Percentiles rank a stretch among this genome's conserved stretches.
phyloP scores from a whole-genome alignment of 257 asterid genomes.

The Gentiana dahurica region DNA sequence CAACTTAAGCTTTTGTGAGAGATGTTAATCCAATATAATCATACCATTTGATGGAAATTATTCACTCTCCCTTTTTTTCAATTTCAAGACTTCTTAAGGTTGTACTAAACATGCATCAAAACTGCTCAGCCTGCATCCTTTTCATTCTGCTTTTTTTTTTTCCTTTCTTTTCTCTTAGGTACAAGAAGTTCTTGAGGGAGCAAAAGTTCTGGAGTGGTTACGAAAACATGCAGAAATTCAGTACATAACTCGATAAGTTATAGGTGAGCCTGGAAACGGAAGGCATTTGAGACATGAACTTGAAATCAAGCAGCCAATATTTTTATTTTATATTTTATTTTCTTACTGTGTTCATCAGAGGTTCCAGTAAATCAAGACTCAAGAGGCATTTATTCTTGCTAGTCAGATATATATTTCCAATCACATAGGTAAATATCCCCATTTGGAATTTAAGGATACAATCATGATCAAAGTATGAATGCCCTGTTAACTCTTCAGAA shows the following conservation, averaged over 20 bases:
- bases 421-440: too few relatives aligned
- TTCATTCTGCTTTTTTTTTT: not conserved
- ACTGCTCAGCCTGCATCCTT: not conserved
- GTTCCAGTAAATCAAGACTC: too few relatives aligned
- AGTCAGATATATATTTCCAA: too few relatives aligned
- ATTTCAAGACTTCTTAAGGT: not conserved
- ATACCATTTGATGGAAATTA: not conserved
- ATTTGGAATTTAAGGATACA: too few relatives aligned
- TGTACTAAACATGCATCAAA: not conserved
- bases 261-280: not conserved
- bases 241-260: slow-evolving; percentile 41
- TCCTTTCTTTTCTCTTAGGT: slow-evolving; percentile 37
- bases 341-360: too few relatives aligned
- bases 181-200: slow-evolving; percentile 92
- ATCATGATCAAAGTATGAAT: too few relatives aligned
- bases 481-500: too few relatives aligned
- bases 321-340: too few relatives aligned
- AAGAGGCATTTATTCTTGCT: too few relatives aligned
- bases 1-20: too few relatives aligned
- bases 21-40: too few relatives aligned
- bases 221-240: slow-evolving; percentile 64
- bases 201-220: slow-evolving; percentile 92
- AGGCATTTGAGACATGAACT: not conserved
- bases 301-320: not conserved
- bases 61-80: not conserved